These are phyloP conservation scores for Tylopilus sp. DNA, from an alignment of 768 basidiomycete genomes.

Conservation along the genomic window DNA sequence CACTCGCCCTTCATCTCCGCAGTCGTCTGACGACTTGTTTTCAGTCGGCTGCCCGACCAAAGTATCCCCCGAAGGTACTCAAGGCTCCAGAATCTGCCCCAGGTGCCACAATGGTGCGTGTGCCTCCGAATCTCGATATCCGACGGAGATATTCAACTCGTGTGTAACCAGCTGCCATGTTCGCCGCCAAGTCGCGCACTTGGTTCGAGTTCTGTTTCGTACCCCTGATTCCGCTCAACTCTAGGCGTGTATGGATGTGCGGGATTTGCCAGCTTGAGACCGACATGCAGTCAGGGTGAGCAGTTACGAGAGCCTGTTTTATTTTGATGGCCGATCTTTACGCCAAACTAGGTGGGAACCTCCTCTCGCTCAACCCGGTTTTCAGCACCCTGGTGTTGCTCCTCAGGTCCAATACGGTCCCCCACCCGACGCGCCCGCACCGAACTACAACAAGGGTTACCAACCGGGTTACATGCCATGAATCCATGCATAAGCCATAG, in stretches of 20 bases:
- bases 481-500: too few relatives aligned
- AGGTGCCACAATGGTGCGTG: slow-evolving; percentile 67
- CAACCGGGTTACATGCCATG: slow-evolving; percentile 27
- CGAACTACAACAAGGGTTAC: slow-evolving; percentile 19
- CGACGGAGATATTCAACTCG: not conserved
- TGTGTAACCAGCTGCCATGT: slow-evolving; percentile 47
- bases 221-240: slow-evolving; percentile 62
- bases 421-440: slow-evolving; percentile 4
- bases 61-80: slow-evolving; percentile 52
- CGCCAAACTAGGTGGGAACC: slow-evolving; percentile 33
- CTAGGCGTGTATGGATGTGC: slow-evolving; percentile 66
- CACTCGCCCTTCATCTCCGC: slow-evolving; percentile 1
- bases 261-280: slow-evolving; percentile 66
- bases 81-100: slow-evolving; percentile 58
- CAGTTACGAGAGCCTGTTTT: too few relatives aligned
- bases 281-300: slow-evolving; percentile 49
- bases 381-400: slow-evolving; percentile 35
- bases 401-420: slow-evolving; percentile 11
- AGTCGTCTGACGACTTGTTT: slow-evolving; percentile 8
- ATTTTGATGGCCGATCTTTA: not conserved
- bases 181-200: slow-evolving; percentile 57
- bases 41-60: slow-evolving; percentile 66
- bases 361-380: slow-evolving; percentile 31
- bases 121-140: not conserved
- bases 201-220: slow-evolving; percentile 81